A percentile compares a stretch with the other conserved stretches of the same genome.
Conservation (phyloP, 2,329 filamentous ascomycete species). For the Fusarium buharicum region DNA sequence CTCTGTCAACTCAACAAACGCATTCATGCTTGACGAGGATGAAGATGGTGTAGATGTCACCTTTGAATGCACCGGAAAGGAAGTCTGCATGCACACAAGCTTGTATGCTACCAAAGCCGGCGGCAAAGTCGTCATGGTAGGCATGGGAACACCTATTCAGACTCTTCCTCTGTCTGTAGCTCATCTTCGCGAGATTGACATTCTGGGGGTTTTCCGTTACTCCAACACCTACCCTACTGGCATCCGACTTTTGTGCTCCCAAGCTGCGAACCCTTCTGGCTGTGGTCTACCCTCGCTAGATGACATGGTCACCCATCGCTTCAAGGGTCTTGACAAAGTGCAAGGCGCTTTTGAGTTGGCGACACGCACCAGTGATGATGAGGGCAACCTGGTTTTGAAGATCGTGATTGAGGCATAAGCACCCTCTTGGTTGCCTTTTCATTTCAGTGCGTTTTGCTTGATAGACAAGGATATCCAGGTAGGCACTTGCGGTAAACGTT, state of each 20-base stretch:
- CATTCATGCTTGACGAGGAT: conserved; percentile 62
- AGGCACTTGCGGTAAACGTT: not conserved
- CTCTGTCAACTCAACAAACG: conserved; percentile 47
- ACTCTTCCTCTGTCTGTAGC: conserved; percentile 78
- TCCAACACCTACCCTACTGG: conserved; percentile 79
- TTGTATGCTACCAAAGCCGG: conserved; percentile 77
- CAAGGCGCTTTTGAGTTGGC: conserved; percentile 76
- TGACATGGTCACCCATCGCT: conserved; percentile 78
- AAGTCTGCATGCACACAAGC: conserved; percentile 78
- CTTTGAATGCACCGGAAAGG: conserved; percentile 82
- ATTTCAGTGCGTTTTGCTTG: conserved; percentile 23
- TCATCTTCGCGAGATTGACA: conserved; percentile 78
- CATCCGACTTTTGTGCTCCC: conserved; percentile 68
- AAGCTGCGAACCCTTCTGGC: conserved; percentile 50
- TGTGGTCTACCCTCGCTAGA: conserved; percentile 70
- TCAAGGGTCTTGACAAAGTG: conserved; percentile 70
- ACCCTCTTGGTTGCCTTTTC: not conserved
- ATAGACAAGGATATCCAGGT: conserved; percentile 38
- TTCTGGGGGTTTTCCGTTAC: conserved; percentile 82
- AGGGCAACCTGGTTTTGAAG: conserved; percentile 77
- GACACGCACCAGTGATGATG: conserved; percentile 72
- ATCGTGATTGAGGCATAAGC: conserved; percentile 69
- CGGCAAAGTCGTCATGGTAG: conserved; percentile 79
- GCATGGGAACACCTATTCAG: conserved; percentile 82
- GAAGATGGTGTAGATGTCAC: conserved; percentile 75